Evolutionary conservation across 345 rosid genomes (phyloP).

Genomic region (Gossypium turneri): DNA sequence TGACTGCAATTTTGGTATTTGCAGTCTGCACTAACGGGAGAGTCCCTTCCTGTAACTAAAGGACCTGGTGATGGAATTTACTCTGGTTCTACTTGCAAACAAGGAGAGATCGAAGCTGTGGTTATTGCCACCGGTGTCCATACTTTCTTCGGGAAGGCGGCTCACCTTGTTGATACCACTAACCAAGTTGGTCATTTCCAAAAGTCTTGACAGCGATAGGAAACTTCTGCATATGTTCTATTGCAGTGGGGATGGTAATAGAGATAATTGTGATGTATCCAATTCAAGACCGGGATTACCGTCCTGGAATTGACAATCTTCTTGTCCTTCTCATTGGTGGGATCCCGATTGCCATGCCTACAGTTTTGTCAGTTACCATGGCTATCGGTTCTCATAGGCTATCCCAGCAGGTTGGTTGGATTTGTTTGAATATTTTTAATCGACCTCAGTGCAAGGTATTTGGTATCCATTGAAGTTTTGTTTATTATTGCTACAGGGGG

Average conservation of each 20-base stretch:
- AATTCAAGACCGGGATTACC: conserved; percentile 82
- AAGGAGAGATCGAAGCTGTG: conserved; percentile 94
- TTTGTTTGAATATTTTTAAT: conserved; percentile 9
- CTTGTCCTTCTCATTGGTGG: conserved; percentile 98
- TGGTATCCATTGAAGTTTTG: conserved; percentile 15
- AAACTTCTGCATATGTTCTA: conserved; percentile 97
- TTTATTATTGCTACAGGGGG: conserved; percentile 34
- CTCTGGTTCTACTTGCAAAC: conserved; percentile 97
- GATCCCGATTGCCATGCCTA: conserved; percentile 99
- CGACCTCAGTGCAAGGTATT: conserved; percentile 6
- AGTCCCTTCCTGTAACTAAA: conserved; percentile 97
- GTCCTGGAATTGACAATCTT: conserved; percentile 98
- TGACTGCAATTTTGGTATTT: conserved; percentile 11
- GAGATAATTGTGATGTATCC: conserved; percentile 97
- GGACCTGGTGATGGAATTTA: conserved; percentile 95
- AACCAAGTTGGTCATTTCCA: conserved; percentile 99
- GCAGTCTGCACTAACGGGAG: conserved; percentile 98
- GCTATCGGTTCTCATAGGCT: conserved; percentile 96
- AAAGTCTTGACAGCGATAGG: conserved; percentile 98
- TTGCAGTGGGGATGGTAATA: conserved; percentile 86
- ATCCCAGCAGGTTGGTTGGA: conserved; percentile 76
- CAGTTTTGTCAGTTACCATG: conserved; percentile 96
- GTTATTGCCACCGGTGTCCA: conserved; percentile 98
- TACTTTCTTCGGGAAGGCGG: conserved; percentile 97
- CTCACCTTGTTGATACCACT: conserved; percentile 96